Conservation (phyloP, 441 rosid genomes). For the Syzygium syzygioides region DNA sequence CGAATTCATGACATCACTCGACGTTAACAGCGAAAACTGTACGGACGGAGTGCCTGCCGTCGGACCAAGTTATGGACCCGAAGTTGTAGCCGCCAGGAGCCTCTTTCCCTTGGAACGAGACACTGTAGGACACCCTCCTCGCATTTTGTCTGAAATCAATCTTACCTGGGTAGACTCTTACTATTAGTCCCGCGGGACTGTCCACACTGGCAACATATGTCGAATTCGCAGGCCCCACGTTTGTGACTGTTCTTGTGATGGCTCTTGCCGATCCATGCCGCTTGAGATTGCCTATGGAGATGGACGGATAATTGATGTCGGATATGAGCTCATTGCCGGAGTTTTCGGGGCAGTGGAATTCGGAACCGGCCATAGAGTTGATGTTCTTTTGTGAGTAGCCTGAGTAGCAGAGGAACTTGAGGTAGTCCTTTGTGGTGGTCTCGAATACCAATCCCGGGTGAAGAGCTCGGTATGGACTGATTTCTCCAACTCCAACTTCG, state of each 20-base stretch:
- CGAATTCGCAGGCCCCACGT: conserved; percentile 48
- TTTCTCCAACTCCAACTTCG: conserved; percentile 68
- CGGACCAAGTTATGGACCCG: conserved; percentile 57
- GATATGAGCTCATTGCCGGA: conserved; percentile 37
- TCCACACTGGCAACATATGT: conserved; percentile 36
- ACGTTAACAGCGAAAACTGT: conserved; percentile 43
- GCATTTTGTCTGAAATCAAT: conserved; percentile 29
- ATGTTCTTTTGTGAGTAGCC: conserved; percentile 47
- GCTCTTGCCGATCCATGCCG: conserved; percentile 13
- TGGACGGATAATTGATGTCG: conserved; percentile 65
- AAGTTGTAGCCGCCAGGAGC: conserved; percentile 46
- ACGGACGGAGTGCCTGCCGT: conserved; percentile 38
- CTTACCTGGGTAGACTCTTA: conserved; percentile 39
- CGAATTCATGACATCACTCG: conserved; percentile 3
- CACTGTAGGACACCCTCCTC: conserved; percentile 29
- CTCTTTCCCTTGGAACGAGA: conserved; percentile 32
- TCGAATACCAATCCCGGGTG: conserved; percentile 70
- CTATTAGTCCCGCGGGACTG: conserved; percentile 43
- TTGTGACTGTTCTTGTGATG: conserved; percentile 47
- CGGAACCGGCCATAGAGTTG: conserved; percentile 29
- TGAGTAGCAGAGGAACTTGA: conserved; percentile 50
- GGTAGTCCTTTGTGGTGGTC: conserved; percentile 42
- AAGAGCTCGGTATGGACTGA: conserved; percentile 46
- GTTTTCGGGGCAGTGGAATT: conserved; percentile 43
- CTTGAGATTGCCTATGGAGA: conserved; percentile 48